These are phyloP conservation scores for Skeletonema menzelii DNA, from an alignment of 108 stramenopile genomes.

Conservation along the genomic window DNA sequence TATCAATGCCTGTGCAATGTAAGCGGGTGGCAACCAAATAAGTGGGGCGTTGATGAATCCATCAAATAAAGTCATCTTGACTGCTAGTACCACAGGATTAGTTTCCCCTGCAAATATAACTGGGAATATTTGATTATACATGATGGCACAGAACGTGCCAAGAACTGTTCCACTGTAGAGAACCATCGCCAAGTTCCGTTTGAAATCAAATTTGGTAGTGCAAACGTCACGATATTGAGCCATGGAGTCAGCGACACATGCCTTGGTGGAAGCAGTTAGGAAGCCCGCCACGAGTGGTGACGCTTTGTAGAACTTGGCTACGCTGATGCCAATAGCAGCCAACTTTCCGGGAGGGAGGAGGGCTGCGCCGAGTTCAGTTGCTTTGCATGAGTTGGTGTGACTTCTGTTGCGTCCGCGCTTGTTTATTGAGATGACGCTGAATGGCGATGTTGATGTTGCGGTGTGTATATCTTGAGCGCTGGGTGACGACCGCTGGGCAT, in stretches of 20 bases:
- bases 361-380: not conserved
- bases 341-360: not conserved
- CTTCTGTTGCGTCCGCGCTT: not conserved
- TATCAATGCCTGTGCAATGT: slow-evolving; percentile 22
- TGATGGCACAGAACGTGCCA: not conserved
- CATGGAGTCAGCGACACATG: slow-evolving; percentile 5
- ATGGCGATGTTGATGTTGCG: not conserved
- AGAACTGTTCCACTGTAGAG: slow-evolving; percentile 1
- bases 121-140: slow-evolving; percentile 7
- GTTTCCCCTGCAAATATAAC: not conserved
- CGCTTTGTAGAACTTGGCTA: slow-evolving; percentile 14
- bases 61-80: slow-evolving; percentile 16
- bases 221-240: slow-evolving; percentile 6
- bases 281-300: slow-evolving; percentile 8
- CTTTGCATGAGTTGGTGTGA: not conserved
- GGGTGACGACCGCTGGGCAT: not conserved
- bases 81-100: not conserved
- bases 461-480: not conserved
- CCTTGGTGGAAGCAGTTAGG: slow-evolving; percentile 10
- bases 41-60: slow-evolving; percentile 22
- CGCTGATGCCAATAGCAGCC: not conserved
- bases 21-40: slow-evolving; percentile 28
- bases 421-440: not conserved
- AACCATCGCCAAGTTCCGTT: not conserved
- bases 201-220: not conserved